Evolutionary conservation across 2,329 filamentous ascomycete genomes (phyloP).

Genomic region (Dactylella cylindrospora): DNA sequence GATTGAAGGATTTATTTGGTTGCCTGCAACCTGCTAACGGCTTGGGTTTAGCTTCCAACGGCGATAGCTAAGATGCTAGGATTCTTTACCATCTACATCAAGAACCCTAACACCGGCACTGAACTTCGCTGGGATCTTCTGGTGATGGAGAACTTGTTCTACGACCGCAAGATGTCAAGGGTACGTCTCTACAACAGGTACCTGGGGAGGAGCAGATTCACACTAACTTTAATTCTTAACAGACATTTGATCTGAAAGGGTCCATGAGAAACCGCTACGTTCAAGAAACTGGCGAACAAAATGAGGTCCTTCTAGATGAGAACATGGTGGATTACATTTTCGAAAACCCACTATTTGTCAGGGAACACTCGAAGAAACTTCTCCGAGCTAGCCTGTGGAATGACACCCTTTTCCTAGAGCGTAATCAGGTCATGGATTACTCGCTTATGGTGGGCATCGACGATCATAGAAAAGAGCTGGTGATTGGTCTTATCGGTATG

Average conservation of each 20-base stretch:
- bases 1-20: background rate
- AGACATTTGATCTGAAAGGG: constrained; percentile 90
- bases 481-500: constrained; percentile 80
- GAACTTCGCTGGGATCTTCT: constrained; percentile 94
- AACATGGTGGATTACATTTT: constrained; percentile 99
- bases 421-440: constrained; percentile 99
- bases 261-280: constrained; percentile 99
- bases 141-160: constrained; percentile 97
- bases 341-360: constrained; percentile 89
- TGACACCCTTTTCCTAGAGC: constrained; percentile 89
- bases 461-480: constrained; percentile 81
- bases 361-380: constrained; percentile 94
- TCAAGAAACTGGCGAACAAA: constrained; percentile 88
- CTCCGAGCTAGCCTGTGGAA: constrained; percentile 93
- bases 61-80: constrained; percentile 99
- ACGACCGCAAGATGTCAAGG: constrained; percentile 83
- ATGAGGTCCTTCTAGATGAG: constrained; percentile 94
- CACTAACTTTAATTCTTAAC: background rate
- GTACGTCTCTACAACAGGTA: constrained; percentile 39
- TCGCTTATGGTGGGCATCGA: constrained; percentile 98
- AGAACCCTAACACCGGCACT: constrained; percentile 84
- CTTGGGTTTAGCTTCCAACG: constrained; percentile 65
- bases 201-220: no score
- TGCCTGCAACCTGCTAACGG: background rate
- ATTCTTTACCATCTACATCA: constrained; percentile 96